Base-by-base conservation (phyloP, 2,329 filamentous ascomycete genomes). In the Cladosporium sp. region DNA sequence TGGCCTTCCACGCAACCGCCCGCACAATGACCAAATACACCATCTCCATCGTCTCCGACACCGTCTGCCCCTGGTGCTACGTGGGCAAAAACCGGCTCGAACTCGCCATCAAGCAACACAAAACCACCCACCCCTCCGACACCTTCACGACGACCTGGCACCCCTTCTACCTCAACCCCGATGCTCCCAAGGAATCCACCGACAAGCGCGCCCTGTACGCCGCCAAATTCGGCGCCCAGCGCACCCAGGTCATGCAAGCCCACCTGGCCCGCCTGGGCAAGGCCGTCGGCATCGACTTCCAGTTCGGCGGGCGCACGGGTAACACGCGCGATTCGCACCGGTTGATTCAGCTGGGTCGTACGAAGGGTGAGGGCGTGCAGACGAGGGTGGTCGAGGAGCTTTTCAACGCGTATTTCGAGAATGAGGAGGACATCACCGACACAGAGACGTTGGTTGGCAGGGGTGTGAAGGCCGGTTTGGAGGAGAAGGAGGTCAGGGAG, bases 271-370 rank as follows among this genome's bases (percentile, higher is more conserved):
- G 73, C 27, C 67, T 85, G 18, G 88, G 88, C 13, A 71, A 74
- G 32, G 70, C 73, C 18, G 83, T 86, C 43, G 88, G 88, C 1
- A 87, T 95, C 62, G 69, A 80, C 43, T 95, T 95, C 69, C 79
- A 79, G 18, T 87, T 85, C 56, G 79, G 80, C 11, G 86, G 88
- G 49, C 80, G 77, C 56, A 83, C 83, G 5, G 90, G 90, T 42
- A 87, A 84, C 61, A 92, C 89, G 15, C 76, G 88, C 17, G 86
- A 95, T 60, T 86, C 85, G 51, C 89, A 95, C 68, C 80, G 89
- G 3, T 64, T 92, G 54, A 78, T 91, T 39, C 82, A 90, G 70
- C 76, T 90, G 50, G 88, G 68, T 69, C 82, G 75, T 62, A 72
- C 64, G 63, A 83, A 79, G 57, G 69, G 72, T 56, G 64, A 69